A percentile compares a stretch with the other conserved stretches of the same genome.
phyloP scores from a whole-genome alignment of 2,329 filamentous ascomycete genomes.

The Alternaria alternata region DNA sequence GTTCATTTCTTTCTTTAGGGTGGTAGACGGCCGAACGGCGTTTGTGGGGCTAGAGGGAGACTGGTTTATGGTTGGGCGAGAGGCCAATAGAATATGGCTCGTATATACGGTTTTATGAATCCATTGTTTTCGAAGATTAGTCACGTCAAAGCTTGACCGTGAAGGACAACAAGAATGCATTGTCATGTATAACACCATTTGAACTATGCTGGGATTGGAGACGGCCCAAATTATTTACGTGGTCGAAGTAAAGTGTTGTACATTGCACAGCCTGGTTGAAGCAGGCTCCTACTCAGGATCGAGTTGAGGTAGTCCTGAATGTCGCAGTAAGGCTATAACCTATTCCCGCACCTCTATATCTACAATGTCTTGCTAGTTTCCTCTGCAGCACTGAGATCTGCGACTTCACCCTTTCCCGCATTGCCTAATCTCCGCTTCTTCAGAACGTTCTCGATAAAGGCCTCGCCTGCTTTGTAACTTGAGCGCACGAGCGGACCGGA shows the following conservation, averaged over 20 bases:
- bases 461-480: constrained; percentile 97
- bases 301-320: background rate
- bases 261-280: constrained; percentile 9
- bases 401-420: constrained; percentile 18
- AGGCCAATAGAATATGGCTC: background rate
- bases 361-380: constrained; percentile 8
- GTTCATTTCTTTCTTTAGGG: background rate
- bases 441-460: constrained; percentile 97
- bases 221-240: background rate
- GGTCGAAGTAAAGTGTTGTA: background rate
- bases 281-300: constrained; percentile 1
- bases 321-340: background rate
- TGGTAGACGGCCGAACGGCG: background rate
- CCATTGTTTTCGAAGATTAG: background rate
- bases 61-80: background rate
- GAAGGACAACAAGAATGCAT: background rate
- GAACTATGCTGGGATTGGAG: background rate
- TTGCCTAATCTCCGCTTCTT: constrained; percentile 66
- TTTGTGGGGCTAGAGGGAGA: background rate
- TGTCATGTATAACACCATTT: background rate
- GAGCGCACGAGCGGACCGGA: constrained; percentile 92
- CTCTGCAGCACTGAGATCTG: constrained; percentile 15
- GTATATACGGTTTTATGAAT: background rate
- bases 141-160: background rate
- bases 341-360: background rate